Percentiles rank a stretch among this genome's conserved stretches.
These are phyloP conservation scores for Annulohypoxylon maeteangense DNA, from an alignment of 495 filamentous ascomycete species.

Conservation along the genomic window DNA sequence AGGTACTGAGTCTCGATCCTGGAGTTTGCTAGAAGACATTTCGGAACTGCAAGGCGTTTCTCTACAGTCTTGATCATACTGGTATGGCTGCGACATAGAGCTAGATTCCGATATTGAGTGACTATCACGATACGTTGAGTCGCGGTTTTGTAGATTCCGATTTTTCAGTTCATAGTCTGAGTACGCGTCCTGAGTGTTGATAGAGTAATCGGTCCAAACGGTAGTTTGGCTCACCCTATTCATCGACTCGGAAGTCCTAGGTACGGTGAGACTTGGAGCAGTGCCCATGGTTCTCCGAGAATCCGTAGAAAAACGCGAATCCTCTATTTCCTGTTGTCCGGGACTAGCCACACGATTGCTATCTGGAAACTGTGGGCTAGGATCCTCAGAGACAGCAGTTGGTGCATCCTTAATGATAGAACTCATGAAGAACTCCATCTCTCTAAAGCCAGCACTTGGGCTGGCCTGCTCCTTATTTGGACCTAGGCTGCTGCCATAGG, in stretches of 20 bases:
- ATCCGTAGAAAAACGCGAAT: constrained; percentile 41
- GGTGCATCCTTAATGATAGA: constrained; percentile 40
- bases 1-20: constrained; percentile 30
- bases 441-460: constrained; percentile 43
- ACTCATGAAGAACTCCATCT: constrained; percentile 45
- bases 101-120: constrained; percentile 45
- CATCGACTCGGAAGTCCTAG: constrained; percentile 55
- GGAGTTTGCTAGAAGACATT: constrained; percentile 30
- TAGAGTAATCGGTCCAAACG: constrained; percentile 66
- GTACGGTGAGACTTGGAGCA: constrained; percentile 51
- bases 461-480: constrained; percentile 32
- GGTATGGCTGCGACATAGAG: constrained; percentile 44
- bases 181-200: constrained; percentile 58
- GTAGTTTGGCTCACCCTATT: constrained; percentile 63
- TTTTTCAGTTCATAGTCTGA: constrained; percentile 44
- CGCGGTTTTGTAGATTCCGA: constrained; percentile 40
- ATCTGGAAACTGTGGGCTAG: constrained; percentile 20
- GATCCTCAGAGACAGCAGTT: constrained; percentile 21
- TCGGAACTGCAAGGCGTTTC: constrained; percentile 36
- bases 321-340: constrained; percentile 30
- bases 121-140: constrained; percentile 42
- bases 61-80: constrained; percentile 35
- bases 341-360: constrained; percentile 21
- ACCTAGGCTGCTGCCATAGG: constrained; percentile 18
- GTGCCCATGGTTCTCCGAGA: constrained; percentile 45